Evolutionary conservation across 2,329 filamentous ascomycete genomes (phyloP).

Genomic region (Chrysoporthe puriensis): DNA sequence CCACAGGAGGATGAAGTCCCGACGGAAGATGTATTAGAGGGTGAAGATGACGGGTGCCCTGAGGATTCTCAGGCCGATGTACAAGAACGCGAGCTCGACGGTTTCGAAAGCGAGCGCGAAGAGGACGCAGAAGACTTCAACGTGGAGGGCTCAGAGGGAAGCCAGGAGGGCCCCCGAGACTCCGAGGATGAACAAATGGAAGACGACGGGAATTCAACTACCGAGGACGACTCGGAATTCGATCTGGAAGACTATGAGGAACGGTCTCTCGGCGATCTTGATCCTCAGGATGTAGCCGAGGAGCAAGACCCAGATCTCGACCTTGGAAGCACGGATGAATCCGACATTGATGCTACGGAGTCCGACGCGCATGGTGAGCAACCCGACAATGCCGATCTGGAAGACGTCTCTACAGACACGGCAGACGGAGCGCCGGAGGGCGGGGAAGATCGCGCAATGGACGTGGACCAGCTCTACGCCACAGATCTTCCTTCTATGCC

Average conservation of each 20-base stretch:
- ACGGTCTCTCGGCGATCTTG: background rate
- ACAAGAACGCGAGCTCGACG: background rate
- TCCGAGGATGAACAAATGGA: background rate
- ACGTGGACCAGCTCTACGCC: constrained; percentile 14
- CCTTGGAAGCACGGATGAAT: background rate
- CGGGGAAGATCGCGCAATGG: background rate
- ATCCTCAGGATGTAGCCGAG: background rate
- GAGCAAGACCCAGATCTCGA: background rate
- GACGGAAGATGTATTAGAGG: background rate
- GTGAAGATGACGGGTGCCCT: background rate
- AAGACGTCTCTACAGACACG: background rate
- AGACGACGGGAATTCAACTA: background rate
- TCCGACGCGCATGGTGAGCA: background rate
- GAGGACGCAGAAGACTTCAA: background rate
- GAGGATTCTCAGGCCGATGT: background rate
- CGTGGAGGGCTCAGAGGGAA: background rate
- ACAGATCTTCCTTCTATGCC: constrained; percentile 9
- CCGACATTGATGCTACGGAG: background rate
- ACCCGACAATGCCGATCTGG: background rate
- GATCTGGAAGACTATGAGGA: constrained; percentile 6
- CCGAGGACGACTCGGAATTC: background rate
- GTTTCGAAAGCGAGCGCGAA: background rate
- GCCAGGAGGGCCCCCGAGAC: background rate
- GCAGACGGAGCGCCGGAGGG: background rate
- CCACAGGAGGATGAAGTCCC: background rate